phyloP scores from a whole-genome alignment of 1,284 basidiomycete species.

The Sanghuangporus sanghuang region DNA sequence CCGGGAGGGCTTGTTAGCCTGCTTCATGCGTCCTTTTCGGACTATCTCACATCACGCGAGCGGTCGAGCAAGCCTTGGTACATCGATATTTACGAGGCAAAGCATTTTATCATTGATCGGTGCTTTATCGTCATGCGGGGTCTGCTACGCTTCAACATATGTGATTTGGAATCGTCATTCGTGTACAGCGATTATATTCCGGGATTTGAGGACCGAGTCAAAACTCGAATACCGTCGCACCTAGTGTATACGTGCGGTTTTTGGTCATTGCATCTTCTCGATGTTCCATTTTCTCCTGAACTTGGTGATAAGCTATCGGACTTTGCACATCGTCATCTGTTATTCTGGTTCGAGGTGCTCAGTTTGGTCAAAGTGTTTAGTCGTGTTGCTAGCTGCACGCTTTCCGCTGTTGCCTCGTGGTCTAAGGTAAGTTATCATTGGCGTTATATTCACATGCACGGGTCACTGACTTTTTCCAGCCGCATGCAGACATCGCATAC shows the following conservation, averaged over 20 bases:
- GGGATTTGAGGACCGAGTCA: not conserved
- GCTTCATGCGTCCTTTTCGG: not conserved
- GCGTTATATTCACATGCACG: not conserved
- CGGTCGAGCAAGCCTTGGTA: not conserved
- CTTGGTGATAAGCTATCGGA: not conserved
- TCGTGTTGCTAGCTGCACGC: not conserved
- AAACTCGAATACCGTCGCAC: not conserved
- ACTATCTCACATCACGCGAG: not conserved
- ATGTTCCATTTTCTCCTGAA: not conserved
- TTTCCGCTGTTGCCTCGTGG: not conserved
- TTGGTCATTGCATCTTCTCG: conserved; percentile 6
- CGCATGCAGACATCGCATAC: not conserved
- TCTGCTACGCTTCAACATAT: conserved; percentile 20
- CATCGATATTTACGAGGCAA: not conserved
- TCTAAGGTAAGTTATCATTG: not conserved
- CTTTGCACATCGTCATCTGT: not conserved
- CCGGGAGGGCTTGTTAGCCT: not conserved
- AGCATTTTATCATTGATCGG: not conserved
- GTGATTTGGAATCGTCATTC: conserved; percentile 7
- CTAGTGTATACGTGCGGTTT: not conserved
- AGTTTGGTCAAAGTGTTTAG: not conserved
- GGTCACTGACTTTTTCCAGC: not conserved
- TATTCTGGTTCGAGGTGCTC: conserved; percentile 3
- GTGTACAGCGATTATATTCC: not conserved
- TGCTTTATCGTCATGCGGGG: conserved; percentile 3